Conservation (phyloP, 1,284 basidiomycete genomes). For the Meira nashicola region DNA sequence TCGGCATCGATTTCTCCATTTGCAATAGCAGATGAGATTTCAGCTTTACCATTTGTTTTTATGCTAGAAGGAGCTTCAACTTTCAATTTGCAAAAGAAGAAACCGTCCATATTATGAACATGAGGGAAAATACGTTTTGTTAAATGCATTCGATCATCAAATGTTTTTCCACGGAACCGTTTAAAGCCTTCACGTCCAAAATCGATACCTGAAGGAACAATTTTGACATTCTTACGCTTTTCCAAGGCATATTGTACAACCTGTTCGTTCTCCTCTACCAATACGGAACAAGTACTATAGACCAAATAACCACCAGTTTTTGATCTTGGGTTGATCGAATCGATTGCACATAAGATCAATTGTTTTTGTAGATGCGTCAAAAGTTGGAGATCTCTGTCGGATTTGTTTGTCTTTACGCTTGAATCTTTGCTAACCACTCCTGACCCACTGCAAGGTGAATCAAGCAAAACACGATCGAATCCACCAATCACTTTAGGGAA, state of each 20-base stretch:
- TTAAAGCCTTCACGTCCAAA: slow-evolving; percentile 92
- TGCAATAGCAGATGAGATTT: not conserved
- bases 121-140: slow-evolving; percentile 49
- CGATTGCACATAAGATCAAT: slow-evolving; percentile 94
- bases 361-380: slow-evolving; percentile 97
- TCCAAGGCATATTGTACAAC: slow-evolving; percentile 97
- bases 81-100: slow-evolving; percentile 97
- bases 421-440: slow-evolving; percentile 97
- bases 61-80: slow-evolving; percentile 55
- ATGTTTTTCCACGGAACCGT: slow-evolving; percentile 79
- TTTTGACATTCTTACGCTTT: slow-evolving; percentile 88
- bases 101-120: slow-evolving; percentile 77
- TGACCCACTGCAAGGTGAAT: slow-evolving; percentile 96
- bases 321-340: slow-evolving; percentile 83
- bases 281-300: slow-evolving; percentile 98
- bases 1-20: not conserved
- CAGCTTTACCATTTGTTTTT: slow-evolving; percentile 4
- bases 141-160: slow-evolving; percentile 67
- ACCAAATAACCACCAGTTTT: slow-evolving; percentile 90
- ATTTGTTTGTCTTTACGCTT: slow-evolving; percentile 97
- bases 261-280: slow-evolving; percentile 95
- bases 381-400: slow-evolving; percentile 81
- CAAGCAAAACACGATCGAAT: slow-evolving; percentile 90
- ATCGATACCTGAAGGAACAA: slow-evolving; percentile 86
- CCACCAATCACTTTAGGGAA: slow-evolving; percentile 99